These are phyloP conservation scores for Casuarina cunninghamiana DNA, from an alignment of 306 rosid genomes.

Conservation along the genomic window DNA sequence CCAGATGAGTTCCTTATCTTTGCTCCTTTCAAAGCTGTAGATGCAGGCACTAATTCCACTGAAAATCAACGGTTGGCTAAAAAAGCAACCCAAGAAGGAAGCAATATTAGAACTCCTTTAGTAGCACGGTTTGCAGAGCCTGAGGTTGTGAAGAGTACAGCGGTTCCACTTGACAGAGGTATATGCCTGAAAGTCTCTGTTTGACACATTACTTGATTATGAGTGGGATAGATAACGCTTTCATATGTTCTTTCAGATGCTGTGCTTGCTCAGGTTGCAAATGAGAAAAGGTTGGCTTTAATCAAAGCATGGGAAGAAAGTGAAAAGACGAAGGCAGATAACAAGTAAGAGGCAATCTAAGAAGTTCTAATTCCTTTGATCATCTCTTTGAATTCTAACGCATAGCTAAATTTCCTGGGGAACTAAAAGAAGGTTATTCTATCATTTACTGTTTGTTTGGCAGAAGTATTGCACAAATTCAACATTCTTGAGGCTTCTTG, in stretches of 20 bases:
- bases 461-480: background rate
- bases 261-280: slow-evolving; percentile 50
- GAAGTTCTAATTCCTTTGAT: slow-evolving; percentile 8
- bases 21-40: background rate
- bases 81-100: background rate
- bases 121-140: slow-evolving; percentile 46
- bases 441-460: background rate
- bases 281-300: slow-evolving; percentile 76
- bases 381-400: background rate
- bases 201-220: slow-evolving; percentile 6
- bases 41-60: background rate
- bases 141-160: slow-evolving; percentile 28
- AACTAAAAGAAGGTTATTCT: background rate
- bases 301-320: slow-evolving; percentile 96
- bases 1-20: background rate
- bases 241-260: slow-evolving; percentile 41
- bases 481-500: background rate
- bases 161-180: slow-evolving; percentile 51
- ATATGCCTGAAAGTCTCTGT: background rate
- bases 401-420: background rate
- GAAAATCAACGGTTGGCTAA: background rate
- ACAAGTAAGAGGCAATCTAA: slow-evolving; percentile 49
- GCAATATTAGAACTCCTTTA: background rate
- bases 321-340: slow-evolving; percentile 79
- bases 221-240: background rate